These are phyloP conservation scores for Cryomyces minteri DNA, from an alignment of 495 filamentous ascomycete genomes.

Conservation along the genomic window DNA sequence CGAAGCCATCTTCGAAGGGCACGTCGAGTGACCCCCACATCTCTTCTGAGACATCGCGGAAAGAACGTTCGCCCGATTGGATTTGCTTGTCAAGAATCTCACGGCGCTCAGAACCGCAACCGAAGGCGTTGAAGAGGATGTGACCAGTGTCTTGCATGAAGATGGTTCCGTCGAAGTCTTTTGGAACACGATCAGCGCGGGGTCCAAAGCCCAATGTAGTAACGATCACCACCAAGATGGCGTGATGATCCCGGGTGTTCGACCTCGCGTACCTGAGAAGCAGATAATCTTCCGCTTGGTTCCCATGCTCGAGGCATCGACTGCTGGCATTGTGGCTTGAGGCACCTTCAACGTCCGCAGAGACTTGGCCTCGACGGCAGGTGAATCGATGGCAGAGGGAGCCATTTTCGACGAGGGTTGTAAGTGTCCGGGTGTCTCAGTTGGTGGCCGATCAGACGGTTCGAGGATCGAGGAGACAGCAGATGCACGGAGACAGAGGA, in stretches of 20 bases:
- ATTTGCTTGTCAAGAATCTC: constrained; percentile 47
- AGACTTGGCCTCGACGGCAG: constrained; percentile 6
- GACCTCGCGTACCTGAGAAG: constrained; percentile 27
- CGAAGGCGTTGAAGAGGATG: constrained; percentile 49
- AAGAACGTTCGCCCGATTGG: constrained; percentile 45
- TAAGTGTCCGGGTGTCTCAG: neutral
- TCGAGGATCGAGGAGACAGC: neutral
- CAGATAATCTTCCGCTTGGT: constrained; percentile 32
- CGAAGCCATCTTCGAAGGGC: constrained; percentile 55
- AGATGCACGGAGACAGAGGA: neutral
- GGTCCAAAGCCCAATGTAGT: neutral
- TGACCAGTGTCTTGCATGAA: no score
- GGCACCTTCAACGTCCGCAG: neutral
- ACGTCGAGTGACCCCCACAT: constrained; percentile 57
- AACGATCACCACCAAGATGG: neutral
- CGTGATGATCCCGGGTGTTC: neutral
- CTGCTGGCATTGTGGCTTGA: neutral
- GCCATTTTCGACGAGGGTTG: constrained; percentile 2
- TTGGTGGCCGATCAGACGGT: neutral
- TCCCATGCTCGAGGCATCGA: constrained; percentile 6
- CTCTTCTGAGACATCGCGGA: constrained; percentile 58
- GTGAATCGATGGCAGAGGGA: constrained; percentile 5
- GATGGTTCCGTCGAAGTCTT: constrained; percentile 68
- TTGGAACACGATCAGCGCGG: neutral
- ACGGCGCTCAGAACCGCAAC: constrained; percentile 39